Base-by-base conservation (phyloP, 1,284 basidiomycete genomes). In the Pseudozyma hubeiensis region DNA sequence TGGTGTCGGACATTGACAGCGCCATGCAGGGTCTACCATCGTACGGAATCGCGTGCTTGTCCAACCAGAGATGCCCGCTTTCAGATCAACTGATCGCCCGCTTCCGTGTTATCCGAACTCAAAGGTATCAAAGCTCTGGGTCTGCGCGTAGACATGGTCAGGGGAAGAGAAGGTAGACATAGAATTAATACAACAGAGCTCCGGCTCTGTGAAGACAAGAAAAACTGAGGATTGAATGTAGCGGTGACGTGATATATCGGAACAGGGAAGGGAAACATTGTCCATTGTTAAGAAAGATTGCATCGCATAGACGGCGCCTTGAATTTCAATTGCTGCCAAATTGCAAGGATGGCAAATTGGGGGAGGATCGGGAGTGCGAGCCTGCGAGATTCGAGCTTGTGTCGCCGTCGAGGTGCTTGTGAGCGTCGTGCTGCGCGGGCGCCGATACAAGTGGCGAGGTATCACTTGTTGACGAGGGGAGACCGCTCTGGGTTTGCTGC, bases 131-230 rank as follows among this genome's bases (percentile, higher is more conserved):
- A 24, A 24, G 24, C 24, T 24, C 24, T 24, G 2, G 24, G 24
- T 24, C 24, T 24, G 24, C 24, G 24, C 24, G 24, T 4, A 24
- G 24, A 24, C 24, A 24, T 24, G 24, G 24, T 24, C 24, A 24
- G 24, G 35, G 14, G 35, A 37, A 37, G 35, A 14, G 9, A 16
- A n/a, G 39, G n/a, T 16, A n/a, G 7, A n/a, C 16, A 30, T 68
- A 62, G 43, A 63, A 68, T 62, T 68, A 24, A 24, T 24, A 68
- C 65, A 68, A 68, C 65, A 68, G 55, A 55, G 60, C 47, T 37
- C 65, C 55, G 35, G 51, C 65, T 17, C 52, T 63, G 65, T 68
- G 55, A 49, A 30, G 14, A 29, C 16, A 14, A 35, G 50, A 37
- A 45, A 24, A 29, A 5, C 11, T 41, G 39, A 10, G 39, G 24